Evolutionary conservation across 768 basidiomycete species (phyloP).

Genomic region (Tulasnella sp.): DNA sequence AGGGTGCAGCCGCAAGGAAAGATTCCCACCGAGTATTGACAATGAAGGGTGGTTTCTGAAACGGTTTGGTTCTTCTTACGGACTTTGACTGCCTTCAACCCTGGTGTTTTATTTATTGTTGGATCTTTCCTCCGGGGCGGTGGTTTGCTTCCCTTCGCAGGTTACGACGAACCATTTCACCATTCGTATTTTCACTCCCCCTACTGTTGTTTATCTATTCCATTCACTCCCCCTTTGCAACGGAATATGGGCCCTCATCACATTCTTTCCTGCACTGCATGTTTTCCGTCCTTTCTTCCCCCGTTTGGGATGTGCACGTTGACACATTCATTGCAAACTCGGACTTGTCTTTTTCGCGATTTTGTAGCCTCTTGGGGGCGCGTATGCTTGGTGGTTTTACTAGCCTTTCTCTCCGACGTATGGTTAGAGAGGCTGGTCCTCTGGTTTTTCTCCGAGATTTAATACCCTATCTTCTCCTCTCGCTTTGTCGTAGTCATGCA

Average conservation of each 20-base stretch:
- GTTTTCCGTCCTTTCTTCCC: not conserved
- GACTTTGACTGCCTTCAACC: not conserved
- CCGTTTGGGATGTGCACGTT: too few relatives aligned
- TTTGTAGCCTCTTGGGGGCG: too few relatives aligned
- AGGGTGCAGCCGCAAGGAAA: not conserved
- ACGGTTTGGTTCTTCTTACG: not conserved
- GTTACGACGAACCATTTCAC: not conserved
- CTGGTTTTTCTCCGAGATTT: too few relatives aligned
- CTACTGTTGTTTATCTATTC: not conserved
- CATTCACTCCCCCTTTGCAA: not conserved
- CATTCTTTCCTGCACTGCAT: not conserved
- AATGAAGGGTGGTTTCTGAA: constrained; percentile 3
- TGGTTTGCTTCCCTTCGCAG: not conserved
- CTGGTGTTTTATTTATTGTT: constrained; percentile 1
- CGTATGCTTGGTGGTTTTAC: too few relatives aligned
- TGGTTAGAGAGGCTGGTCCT: too few relatives aligned
- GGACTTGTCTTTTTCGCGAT: too few relatives aligned
- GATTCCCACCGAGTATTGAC: not conserved
- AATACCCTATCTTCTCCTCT: too few relatives aligned
- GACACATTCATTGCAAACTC: too few relatives aligned
- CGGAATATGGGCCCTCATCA: not conserved
- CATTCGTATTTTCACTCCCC: not conserved
- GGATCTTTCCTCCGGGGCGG: not conserved
- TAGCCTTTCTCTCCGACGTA: too few relatives aligned
- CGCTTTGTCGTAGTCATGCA: too few relatives aligned